Conservation (phyloP, 2,329 filamentous ascomycete genomes). For the Orbilia brochopaga region DNA sequence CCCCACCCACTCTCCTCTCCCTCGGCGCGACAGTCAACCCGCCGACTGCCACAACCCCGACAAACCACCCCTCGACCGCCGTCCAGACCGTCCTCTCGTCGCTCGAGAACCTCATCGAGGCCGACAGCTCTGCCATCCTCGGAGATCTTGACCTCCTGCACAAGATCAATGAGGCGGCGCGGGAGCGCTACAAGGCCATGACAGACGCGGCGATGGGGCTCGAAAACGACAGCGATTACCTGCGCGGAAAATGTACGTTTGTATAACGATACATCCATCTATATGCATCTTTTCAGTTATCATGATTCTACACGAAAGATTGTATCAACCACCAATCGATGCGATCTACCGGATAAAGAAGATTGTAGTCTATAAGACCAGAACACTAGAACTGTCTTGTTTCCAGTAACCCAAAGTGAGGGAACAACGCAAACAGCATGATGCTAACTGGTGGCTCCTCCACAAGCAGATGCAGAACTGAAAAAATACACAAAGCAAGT, state of each 20-base stretch:
- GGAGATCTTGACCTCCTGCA: conserved; percentile 54
- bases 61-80: conserved; percentile 26
- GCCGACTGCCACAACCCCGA: conserved; percentile 1
- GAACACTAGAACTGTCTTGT: too few species aligned
- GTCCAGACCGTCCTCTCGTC: conserved; percentile 48
- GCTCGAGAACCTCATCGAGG: conserved; percentile 54
- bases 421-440: too few species aligned
- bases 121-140: conserved; percentile 54
- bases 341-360: too few species aligned
- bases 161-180: conserved; percentile 53
- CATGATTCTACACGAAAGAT: too few species aligned
- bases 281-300: too few species aligned
- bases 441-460: neutral
- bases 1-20: conserved; percentile 25
- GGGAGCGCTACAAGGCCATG: conserved; percentile 54
- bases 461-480: conserved; percentile 53
- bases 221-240: conserved; percentile 54
- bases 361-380: too few species aligned
- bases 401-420: too few species aligned
- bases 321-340: too few species aligned
- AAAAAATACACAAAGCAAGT: conserved; percentile 55
- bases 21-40: conserved; percentile 17
- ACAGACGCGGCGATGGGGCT: conserved; percentile 54
- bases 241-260: conserved; percentile 52
- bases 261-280: neutral